Percentiles rank a stretch among this genome's conserved stretches.
These are phyloP conservation scores for Chiua virens DNA, from an alignment of 768 basidiomycete genomes.

Conservation along the genomic window DNA sequence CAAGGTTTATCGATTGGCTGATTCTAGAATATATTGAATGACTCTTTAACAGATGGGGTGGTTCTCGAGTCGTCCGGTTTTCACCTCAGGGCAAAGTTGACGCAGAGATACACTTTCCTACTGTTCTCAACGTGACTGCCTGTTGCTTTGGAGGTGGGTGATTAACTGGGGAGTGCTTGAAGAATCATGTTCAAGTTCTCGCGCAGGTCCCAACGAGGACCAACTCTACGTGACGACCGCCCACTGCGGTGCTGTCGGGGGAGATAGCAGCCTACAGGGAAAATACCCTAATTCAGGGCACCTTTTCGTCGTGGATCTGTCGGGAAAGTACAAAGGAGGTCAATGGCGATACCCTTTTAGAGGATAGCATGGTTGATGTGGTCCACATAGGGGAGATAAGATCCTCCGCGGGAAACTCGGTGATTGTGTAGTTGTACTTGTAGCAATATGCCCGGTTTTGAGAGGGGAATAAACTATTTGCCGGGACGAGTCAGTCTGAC, in stretches of 20 bases:
- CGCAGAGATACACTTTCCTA: constrained; percentile 57
- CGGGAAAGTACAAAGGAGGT: constrained; percentile 25
- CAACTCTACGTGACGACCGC: constrained; percentile 55
- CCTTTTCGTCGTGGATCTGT: constrained; percentile 34
- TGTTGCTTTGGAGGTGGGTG: constrained; percentile 58
- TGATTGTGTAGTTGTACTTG: too few relatives aligned
- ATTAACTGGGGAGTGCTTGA: constrained; percentile 1
- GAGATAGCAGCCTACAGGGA: constrained; percentile 41
- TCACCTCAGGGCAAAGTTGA: constrained; percentile 53
- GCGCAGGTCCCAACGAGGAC: constrained; percentile 57
- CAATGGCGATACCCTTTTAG: constrained; percentile 23
- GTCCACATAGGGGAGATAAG: too few relatives aligned
- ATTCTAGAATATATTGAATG: not conserved
- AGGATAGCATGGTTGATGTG: constrained; percentile 16
- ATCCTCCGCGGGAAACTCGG: too few relatives aligned
- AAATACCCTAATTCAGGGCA: constrained; percentile 36
- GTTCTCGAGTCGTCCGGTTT: constrained; percentile 57
- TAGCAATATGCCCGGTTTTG: too few relatives aligned
- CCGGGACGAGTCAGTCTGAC: too few relatives aligned
- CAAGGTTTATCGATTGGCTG: constrained; percentile 38
- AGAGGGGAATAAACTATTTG: too few relatives aligned
- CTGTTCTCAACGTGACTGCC: constrained; percentile 62
- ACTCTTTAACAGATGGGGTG: constrained; percentile 54
- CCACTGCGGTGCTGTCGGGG: constrained; percentile 60
- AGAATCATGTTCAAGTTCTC: not conserved